phyloP scores from a whole-genome alignment of 768 basidiomycete genomes.

The Lactifluus piperatus region DNA sequence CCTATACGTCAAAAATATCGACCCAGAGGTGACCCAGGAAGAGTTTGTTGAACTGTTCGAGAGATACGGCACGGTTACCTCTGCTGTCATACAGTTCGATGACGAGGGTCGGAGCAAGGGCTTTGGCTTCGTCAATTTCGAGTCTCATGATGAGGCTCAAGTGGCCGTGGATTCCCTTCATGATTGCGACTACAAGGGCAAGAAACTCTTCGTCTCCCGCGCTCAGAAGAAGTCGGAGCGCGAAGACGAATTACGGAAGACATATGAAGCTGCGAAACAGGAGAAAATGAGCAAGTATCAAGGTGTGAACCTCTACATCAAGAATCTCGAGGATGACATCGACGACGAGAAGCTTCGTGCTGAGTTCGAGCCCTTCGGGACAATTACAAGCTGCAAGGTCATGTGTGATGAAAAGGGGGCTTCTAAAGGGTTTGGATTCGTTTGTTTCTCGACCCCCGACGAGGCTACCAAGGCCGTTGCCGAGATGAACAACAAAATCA shows the following conservation, averaged over 20 bases:
- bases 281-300: slow-evolving; percentile 98
- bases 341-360: slow-evolving; percentile 95
- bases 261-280: slow-evolving; percentile 92
- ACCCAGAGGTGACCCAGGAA: slow-evolving; percentile 71
- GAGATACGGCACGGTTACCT: slow-evolving; percentile 76
- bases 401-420: slow-evolving; percentile 95
- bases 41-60: slow-evolving; percentile 81
- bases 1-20: slow-evolving; percentile 96
- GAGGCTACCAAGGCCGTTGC: slow-evolving; percentile 99
- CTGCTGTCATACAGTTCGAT: slow-evolving; percentile 75
- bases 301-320: slow-evolving; percentile 98
- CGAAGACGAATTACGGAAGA: slow-evolving; percentile 89
- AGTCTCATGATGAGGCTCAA: slow-evolving; percentile 86
- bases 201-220: slow-evolving; percentile 89
- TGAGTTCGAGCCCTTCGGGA: slow-evolving; percentile 95
- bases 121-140: slow-evolving; percentile 98
- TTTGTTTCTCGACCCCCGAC: slow-evolving; percentile 96
- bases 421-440: slow-evolving; percentile 97
- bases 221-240: slow-evolving; percentile 99
- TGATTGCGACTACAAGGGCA: slow-evolving; percentile 75
- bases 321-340: slow-evolving; percentile 97
- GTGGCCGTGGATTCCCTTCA: slow-evolving; percentile 84
- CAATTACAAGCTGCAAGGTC: slow-evolving; percentile 97
- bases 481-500: slow-evolving; percentile 99
- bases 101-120: slow-evolving; percentile 91